These are phyloP conservation scores for Fusarium siculi DNA, from an alignment of 2,329 filamentous ascomycete species.

Conservation along the genomic window DNA sequence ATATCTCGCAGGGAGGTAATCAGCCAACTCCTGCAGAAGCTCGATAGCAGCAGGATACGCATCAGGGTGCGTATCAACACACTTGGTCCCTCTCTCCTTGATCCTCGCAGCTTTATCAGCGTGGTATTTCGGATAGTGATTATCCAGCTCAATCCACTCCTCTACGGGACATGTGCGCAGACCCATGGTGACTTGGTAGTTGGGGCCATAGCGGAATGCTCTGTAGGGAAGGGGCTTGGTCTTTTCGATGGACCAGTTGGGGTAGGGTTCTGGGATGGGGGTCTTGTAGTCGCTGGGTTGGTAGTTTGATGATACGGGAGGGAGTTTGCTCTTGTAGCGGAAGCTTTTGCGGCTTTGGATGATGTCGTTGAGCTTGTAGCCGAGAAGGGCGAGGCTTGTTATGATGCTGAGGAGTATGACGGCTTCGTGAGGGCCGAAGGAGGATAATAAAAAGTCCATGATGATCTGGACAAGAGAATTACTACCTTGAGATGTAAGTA, in stretches of 20 bases:
- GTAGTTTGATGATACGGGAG: constrained; percentile 18
- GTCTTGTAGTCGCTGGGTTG: constrained; percentile 60
- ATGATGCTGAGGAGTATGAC: constrained; percentile 22
- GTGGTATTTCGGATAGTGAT: constrained; percentile 79
- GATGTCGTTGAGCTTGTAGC: constrained; percentile 23
- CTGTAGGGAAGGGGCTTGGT: constrained; percentile 81
- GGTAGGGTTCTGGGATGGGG: constrained; percentile 70
- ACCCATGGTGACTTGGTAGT: constrained; percentile 82
- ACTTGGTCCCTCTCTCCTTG: constrained; percentile 71
- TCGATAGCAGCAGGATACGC: constrained; percentile 79
- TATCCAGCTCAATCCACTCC: constrained; percentile 89
- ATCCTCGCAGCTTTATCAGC: constrained; percentile 77
- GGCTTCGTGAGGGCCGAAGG: constrained; percentile 17
- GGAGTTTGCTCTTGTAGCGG: constrained; percentile 16
- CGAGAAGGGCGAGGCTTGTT: constrained; percentile 7
- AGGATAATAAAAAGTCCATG: constrained; percentile 13
- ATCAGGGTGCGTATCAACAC: constrained; percentile 74
- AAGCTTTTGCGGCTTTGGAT: constrained; percentile 12
- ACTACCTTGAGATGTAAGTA: not conserved
- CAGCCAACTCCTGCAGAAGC: constrained; percentile 76
- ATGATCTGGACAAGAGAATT: not conserved
- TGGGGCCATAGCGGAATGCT: constrained; percentile 80
- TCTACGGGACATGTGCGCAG: constrained; percentile 75
- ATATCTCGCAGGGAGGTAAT: constrained; percentile 80
- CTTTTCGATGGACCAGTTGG: constrained; percentile 73